Evolutionary conservation across 202 grass and related monocot genomes (phyloP).

Genomic region (Eragrostis tef): DNA sequence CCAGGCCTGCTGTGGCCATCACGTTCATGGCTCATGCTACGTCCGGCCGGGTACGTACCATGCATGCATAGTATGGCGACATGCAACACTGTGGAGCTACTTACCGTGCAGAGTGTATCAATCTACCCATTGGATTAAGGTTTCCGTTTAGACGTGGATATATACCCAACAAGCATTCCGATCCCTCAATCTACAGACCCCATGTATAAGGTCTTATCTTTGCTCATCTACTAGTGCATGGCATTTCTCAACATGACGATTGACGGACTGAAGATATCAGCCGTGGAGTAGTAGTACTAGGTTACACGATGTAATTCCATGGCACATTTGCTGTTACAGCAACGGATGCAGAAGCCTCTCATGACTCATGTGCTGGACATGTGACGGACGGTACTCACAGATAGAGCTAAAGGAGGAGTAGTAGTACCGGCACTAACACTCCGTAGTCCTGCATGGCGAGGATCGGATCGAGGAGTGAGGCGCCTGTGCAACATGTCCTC

Average conservation of each 20-base stretch:
- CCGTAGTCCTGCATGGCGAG: neutral
- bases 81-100: neutral
- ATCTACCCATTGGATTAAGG: no score
- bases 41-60: neutral
- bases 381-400: slow-evolving; percentile 30
- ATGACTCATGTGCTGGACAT: slow-evolving; percentile 50
- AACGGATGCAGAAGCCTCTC: neutral
- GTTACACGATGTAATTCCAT: slow-evolving; percentile 10
- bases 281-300: neutral
- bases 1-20: slow-evolving; percentile 5
- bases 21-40: slow-evolving; percentile 36
- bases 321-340: neutral
- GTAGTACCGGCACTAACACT: neutral
- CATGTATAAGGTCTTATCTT: no score
- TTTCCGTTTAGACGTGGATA: no score
- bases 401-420: slow-evolving; percentile 24
- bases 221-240: no score
- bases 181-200: no score
- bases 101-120: no score
- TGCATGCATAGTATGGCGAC: neutral
- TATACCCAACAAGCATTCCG: no score
- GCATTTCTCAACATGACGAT: no score
- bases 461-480: neutral
- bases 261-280: no score
- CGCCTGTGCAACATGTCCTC: slow-evolving; percentile 5